Evolutionary conservation across 176 grass and related monocot species (phyloP).

Genomic region (maize (Zea mays)): Zm-B73-REFERENCE-NAM-5.0 NC_050096.1:213597501-213598000

Average conservation of each 20-base stretch:
- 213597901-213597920: constrained; percentile 29
- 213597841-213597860: constrained; percentile 16
- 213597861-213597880: neutral
- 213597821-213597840: constrained; percentile 3
- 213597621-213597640: neutral
- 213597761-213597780: neutral
- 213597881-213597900: neutral
- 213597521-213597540: constrained; percentile 3
- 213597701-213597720: neutral
- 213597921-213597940: constrained; percentile 28
- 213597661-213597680: neutral
- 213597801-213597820: neutral
- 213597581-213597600: neutral
- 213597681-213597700: neutral
- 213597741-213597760: neutral
- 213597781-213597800: neutral
- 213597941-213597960: constrained; percentile 73
- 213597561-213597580: neutral
- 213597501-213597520: neutral
- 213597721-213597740: neutral
- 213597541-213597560: constrained; percentile 11
- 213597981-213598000: constrained; percentile 74
- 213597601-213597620: neutral
- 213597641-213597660: neutral
- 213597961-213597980: constrained; percentile 84